Evolutionary conservation across 2,329 filamentous ascomycete genomes (phyloP), one percentile per base, ranked within the genome.

Genomic region (Cadophora luteo-olivacea): DNA sequence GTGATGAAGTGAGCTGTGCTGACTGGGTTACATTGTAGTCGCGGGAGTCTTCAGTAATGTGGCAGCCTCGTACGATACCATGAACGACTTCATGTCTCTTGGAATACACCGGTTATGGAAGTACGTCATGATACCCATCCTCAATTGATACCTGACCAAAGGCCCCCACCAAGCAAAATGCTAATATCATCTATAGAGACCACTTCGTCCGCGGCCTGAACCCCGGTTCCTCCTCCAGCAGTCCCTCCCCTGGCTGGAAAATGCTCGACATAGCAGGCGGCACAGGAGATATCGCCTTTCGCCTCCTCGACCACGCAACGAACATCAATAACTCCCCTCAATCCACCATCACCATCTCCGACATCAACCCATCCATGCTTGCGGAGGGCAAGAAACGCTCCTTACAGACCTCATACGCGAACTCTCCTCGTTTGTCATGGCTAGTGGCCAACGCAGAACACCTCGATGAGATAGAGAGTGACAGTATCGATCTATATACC

Each of bases 31-130:
- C 22, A 25, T 22, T 25, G 16, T 60, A 78, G 76, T 78, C 80
- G 83, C 92, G 69, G 89, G 88, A 52, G 96, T 99, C 68, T 99
- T 99, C 83, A 95, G 93, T 80, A 97, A 92, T 73, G 96, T 99
- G 51, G 96, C 96, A 74, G 90, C 75, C 55, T 77, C 92, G 22
- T 99, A 99, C 82, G 96, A 99, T 81, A 91, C 91, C 71, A 99
- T 99, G 96, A 99, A 99, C 83, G 96, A 99, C 80, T 87, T 98
- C 74, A 99, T 99, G 96, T 98, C 96, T 8, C 88, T 99, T 60
- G 96, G 96, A 66, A 94, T 97, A 82, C 96, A 99, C 81, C 92
- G 96, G 54, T 84, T 99, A 48, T 99, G 96, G 96, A 99, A 91
- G 75, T 87, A 87, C 74, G 61, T 85, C 12, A 22, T 14, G 11